Conservation (phyloP, 306 rosid species). For the Glycyrrhiza uralensis region DNA sequence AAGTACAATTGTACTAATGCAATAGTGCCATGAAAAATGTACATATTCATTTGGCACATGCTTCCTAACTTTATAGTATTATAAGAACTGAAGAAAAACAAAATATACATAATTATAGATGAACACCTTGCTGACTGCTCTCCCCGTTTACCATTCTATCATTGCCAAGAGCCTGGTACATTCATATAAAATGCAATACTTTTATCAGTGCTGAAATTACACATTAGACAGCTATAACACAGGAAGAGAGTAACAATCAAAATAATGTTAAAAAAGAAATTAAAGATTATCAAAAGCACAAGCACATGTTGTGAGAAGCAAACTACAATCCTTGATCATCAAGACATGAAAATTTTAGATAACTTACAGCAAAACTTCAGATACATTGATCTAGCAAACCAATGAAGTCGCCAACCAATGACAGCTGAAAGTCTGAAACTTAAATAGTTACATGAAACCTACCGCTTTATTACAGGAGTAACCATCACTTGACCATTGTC, state of each 20-base stretch:
- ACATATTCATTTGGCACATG: constrained; percentile 5
- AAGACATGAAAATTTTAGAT: constrained; percentile 6
- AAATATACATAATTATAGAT: constrained; percentile 1
- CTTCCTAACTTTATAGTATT: background rate
- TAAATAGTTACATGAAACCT: constrained; percentile 30
- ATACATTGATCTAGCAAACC: constrained; percentile 6
- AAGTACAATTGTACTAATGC: background rate
- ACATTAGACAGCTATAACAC: background rate
- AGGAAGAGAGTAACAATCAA: background rate
- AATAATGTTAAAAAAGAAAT: constrained; percentile 1
- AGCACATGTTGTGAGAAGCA: background rate
- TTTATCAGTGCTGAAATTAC: constrained; percentile 10
- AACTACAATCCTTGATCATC: background rate
- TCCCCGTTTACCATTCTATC: constrained; percentile 35
- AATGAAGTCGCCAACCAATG: constrained; percentile 8
- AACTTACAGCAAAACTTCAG: background rate
- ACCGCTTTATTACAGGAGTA: constrained; percentile 37
- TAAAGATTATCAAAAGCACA: background rate
- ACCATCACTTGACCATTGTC: constrained; percentile 38
- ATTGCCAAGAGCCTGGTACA: constrained; percentile 38
- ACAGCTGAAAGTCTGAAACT: constrained; percentile 3
- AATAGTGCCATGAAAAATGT: background rate
- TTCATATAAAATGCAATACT: constrained; percentile 32
- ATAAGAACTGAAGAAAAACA: background rate
- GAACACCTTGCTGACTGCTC: constrained; percentile 58